Evolutionary conservation across 139 green algal genomes (phyloP).

Genomic region (Chlorella sp.): DNA sequence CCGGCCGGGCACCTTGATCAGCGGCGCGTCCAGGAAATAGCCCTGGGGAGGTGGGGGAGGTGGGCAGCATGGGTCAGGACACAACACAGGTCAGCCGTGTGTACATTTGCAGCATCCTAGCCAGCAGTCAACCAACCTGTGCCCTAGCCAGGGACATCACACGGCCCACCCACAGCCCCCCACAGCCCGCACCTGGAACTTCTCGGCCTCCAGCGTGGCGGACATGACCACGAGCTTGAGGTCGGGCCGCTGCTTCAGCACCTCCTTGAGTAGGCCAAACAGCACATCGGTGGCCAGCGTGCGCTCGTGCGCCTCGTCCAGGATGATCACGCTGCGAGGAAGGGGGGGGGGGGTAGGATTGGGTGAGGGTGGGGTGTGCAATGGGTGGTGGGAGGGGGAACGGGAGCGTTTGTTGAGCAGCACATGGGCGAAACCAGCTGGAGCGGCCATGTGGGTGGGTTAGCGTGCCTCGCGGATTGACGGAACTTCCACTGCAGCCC

Average conservation of each 20-base stretch:
- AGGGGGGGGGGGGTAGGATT: neutral
- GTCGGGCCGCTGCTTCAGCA: slow-evolving; percentile 86
- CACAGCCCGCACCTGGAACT: slow-evolving; percentile 85
- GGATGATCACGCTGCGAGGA: slow-evolving; percentile 72
- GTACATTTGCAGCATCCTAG: too few relatives aligned
- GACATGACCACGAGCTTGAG: slow-evolving; percentile 99
- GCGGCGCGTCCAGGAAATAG: slow-evolving; percentile 95
- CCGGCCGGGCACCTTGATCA: slow-evolving; percentile 98
- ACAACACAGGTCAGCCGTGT: too few relatives aligned
- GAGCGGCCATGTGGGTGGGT: too few relatives aligned
- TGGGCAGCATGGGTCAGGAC: too few relatives aligned
- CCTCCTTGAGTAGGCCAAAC: slow-evolving; percentile 90
- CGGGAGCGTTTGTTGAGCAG: too few relatives aligned
- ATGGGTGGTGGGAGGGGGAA: too few relatives aligned
- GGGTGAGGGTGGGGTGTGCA: too few relatives aligned
- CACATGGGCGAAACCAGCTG: too few relatives aligned
- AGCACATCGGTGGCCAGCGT: slow-evolving; percentile 89
- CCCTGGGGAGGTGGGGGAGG: slow-evolving; percentile 1
- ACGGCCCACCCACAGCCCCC: neutral
- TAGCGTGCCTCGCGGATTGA: too few relatives aligned
- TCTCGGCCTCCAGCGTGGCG: slow-evolving; percentile 98
- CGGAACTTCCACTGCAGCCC: too few relatives aligned
- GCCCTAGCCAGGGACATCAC: too few relatives aligned
- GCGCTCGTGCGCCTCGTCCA: slow-evolving; percentile 91
- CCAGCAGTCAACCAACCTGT: too few relatives aligned